Percentiles rank a stretch among this genome's conserved stretches.
phyloP scores from a whole-genome alignment of 2,329 filamentous ascomycete species.

The Penicillium verrucosum region DNA sequence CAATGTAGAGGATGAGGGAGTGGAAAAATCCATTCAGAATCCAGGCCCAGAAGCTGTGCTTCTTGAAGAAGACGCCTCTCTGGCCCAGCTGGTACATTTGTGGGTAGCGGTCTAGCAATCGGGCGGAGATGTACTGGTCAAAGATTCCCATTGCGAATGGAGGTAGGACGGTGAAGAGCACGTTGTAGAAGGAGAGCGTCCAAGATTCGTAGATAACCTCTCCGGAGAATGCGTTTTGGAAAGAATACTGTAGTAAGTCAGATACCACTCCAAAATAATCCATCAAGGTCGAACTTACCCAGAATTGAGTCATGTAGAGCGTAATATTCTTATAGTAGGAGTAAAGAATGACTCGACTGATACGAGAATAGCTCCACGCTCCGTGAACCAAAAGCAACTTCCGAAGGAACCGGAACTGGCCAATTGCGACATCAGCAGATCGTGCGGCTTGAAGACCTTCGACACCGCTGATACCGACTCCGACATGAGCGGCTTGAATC shows the following conservation, averaged over 20 bases:
- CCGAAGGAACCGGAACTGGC: constrained; percentile 89
- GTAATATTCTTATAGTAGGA: constrained; percentile 99
- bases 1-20: constrained; percentile 87
- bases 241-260: constrained; percentile 68
- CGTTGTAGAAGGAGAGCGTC: constrained; percentile 99
- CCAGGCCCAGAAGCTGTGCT: constrained; percentile 91
- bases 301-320: constrained; percentile 98
- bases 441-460: constrained; percentile 96
- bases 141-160: constrained; percentile 94
- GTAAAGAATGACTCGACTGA: constrained; percentile 95
- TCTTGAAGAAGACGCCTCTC: constrained; percentile 87
- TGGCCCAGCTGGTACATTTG: constrained; percentile 93
- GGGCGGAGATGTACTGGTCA: constrained; percentile 94
- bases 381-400: constrained; percentile 94
- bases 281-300: constrained; percentile 58
- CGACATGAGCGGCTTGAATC: constrained; percentile 98
- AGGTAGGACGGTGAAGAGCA: constrained; percentile 92
- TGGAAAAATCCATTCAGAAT: constrained; percentile 94
- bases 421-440: constrained; percentile 93
- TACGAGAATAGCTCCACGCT: constrained; percentile 94
- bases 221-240: constrained; percentile 97
- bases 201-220: constrained; percentile 99
- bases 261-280: neutral
- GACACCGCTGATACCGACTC: constrained; percentile 93
- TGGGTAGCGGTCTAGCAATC: constrained; percentile 89